Evolutionary conservation across 2,329 filamentous ascomycete genomes (phyloP).

Genomic region (Ceratocystis colombiana): DNA sequence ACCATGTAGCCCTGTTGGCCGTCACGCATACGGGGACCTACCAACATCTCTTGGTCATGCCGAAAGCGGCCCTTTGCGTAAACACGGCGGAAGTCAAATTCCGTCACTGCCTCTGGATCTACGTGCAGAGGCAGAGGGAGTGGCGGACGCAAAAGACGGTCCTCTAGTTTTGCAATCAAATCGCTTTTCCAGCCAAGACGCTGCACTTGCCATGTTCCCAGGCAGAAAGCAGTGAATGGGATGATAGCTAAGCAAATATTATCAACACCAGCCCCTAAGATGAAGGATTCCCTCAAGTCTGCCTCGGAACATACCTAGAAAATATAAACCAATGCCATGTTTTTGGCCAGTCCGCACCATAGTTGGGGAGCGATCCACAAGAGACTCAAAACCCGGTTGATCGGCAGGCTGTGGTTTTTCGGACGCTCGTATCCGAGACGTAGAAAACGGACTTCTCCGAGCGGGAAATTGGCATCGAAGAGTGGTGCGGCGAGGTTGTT

Average conservation of each 20-base stretch:
- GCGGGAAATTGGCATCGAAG: slow-evolving; percentile 3
- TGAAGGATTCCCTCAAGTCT: slow-evolving; percentile 17
- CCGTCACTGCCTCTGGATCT: slow-evolving; percentile 67
- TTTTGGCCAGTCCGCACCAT: slow-evolving; percentile 63
- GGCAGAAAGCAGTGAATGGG: slow-evolving; percentile 76
- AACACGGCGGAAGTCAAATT: slow-evolving; percentile 88
- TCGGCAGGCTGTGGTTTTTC: slow-evolving; percentile 49
- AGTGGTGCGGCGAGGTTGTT: slow-evolving; percentile 14
- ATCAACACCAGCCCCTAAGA: slow-evolving; percentile 7
- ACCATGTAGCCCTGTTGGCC: slow-evolving; percentile 87
- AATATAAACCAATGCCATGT: slow-evolving; percentile 70
- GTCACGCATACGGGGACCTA: slow-evolving; percentile 81
- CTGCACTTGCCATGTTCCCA: slow-evolving; percentile 93
- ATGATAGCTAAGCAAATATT: slow-evolving; percentile 54
- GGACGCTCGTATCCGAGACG: slow-evolving; percentile 25
- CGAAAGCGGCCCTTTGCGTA: slow-evolving; percentile 61
- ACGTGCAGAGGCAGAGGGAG: slow-evolving; percentile 75
- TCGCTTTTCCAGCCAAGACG: slow-evolving; percentile 90
- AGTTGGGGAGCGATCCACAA: slow-evolving; percentile 69
- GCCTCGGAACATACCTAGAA: slow-evolving; percentile 49
- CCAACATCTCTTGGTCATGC: slow-evolving; percentile 92
- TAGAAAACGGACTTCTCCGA: slow-evolving; percentile 19
- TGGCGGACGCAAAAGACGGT: slow-evolving; percentile 75
- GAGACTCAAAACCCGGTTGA: slow-evolving; percentile 68
- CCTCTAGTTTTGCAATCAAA: slow-evolving; percentile 81